These are phyloP conservation scores for Termitomyces sp. DNA, from an alignment of 768 basidiomycete species.

Conservation along the genomic window DNA sequence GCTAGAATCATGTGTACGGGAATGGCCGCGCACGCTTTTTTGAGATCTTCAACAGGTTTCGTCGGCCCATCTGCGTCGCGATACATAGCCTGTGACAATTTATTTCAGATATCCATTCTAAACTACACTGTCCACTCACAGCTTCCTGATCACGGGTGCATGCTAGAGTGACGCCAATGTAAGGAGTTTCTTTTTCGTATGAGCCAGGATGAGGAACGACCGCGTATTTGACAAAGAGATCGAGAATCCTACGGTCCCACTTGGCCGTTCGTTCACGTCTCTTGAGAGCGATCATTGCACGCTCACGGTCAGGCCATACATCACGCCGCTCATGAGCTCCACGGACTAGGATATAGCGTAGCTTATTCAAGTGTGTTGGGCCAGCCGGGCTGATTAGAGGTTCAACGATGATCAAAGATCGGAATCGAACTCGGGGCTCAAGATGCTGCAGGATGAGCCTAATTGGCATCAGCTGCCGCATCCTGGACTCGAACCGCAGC, in stretches of 20 bases:
- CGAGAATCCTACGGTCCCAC: slow-evolving; percentile 55
- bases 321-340: slow-evolving; percentile 48
- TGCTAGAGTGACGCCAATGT: slow-evolving; percentile 40
- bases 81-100: slow-evolving; percentile 54
- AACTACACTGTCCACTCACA: slow-evolving; percentile 29
- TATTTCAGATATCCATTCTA: neutral
- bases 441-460: slow-evolving; percentile 55
- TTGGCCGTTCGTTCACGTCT: slow-evolving; percentile 27
- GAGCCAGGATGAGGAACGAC: slow-evolving; percentile 1
- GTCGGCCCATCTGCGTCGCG: slow-evolving; percentile 50
- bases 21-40: slow-evolving; percentile 30
- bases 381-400: slow-evolving; percentile 58
- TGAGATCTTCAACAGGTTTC: slow-evolving; percentile 47
- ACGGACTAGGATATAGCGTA: slow-evolving; percentile 40
- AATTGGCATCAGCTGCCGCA: neutral
- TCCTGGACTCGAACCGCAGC: neutral
- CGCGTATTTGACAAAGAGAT: slow-evolving; percentile 48
- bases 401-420: slow-evolving; percentile 56
- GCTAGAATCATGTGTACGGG: slow-evolving; percentile 57
- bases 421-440: slow-evolving; percentile 40
- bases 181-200: slow-evolving; percentile 4
- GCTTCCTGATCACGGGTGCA: slow-evolving; percentile 63
- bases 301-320: slow-evolving; percentile 45
- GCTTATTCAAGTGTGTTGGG: slow-evolving; percentile 32
- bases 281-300: slow-evolving; percentile 35